Evolutionary conservation across 1,284 basidiomycete species (phyloP).

Genomic region (Rhodotorula sp.): DNA sequence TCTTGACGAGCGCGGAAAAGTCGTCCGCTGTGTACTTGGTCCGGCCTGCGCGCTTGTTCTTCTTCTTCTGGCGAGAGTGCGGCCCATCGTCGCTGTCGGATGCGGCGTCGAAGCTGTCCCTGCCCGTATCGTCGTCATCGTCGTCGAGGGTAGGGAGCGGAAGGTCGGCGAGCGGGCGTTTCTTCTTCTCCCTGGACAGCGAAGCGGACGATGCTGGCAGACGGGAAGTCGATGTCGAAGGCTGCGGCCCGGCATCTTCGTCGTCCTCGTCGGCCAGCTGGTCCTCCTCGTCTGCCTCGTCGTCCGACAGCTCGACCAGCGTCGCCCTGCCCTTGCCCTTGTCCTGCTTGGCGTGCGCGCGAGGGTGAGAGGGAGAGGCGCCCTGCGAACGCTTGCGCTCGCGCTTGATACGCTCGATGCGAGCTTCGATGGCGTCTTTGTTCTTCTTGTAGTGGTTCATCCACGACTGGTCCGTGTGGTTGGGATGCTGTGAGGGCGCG

Average conservation of each 20-base stretch:
- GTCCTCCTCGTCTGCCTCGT: not conserved
- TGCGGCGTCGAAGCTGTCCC: not conserved
- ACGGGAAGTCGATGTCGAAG: not conserved
- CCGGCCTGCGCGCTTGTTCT: not conserved
- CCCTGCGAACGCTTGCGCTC: not conserved
- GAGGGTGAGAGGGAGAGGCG: not conserved
- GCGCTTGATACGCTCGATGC: conserved; percentile 7
- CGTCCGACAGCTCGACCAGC: not conserved
- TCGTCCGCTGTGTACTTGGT: conserved; percentile 2
- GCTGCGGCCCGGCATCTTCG: not conserved
- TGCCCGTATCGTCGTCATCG: too few relatives aligned
- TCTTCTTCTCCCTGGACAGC: not conserved
- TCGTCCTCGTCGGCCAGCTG: not conserved
- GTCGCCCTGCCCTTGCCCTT: not conserved
- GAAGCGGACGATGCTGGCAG: not conserved
- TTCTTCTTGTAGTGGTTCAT: conserved; percentile 20
- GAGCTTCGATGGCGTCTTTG: not conserved
- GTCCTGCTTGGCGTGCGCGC: not conserved
- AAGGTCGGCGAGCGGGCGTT: not conserved
- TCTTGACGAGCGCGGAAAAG: conserved; percentile 6
- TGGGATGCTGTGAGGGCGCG: conserved; percentile 2
- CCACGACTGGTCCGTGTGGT: conserved; percentile 19
- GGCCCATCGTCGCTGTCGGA: not conserved
- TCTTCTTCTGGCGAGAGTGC: not conserved
- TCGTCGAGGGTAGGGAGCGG: not conserved